These are phyloP conservation scores for Luffa aegyptiaca DNA, from an alignment of 306 rosid species.

Conservation along the genomic window DNA sequence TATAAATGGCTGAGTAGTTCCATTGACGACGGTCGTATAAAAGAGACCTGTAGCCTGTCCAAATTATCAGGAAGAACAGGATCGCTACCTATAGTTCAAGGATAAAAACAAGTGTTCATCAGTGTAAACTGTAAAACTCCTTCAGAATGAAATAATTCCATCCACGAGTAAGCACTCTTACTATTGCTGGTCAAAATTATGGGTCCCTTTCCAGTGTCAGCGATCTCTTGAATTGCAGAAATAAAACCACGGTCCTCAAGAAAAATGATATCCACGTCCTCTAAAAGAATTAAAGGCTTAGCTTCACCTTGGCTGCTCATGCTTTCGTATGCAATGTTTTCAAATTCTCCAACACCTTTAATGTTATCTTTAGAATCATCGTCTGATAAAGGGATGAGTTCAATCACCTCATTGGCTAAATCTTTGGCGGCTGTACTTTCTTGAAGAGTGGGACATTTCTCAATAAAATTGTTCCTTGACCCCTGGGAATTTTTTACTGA, in stretches of 20 bases:
- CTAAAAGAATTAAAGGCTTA: constrained; percentile 62
- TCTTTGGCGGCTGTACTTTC: constrained; percentile 20
- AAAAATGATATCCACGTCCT: constrained; percentile 78
- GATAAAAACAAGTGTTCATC: constrained; percentile 16
- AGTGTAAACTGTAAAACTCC: constrained; percentile 12
- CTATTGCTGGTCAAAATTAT: constrained; percentile 88
- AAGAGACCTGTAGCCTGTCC: constrained; percentile 36
- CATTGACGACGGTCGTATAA: constrained; percentile 45
- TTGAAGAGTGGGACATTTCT: constrained; percentile 16
- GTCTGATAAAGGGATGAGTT: constrained; percentile 34
- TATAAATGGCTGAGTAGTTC: constrained; percentile 56
- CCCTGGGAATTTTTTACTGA: constrained; percentile 24
- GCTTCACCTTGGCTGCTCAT: constrained; percentile 16
- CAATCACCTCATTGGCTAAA: constrained; percentile 27
- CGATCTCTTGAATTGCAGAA: constrained; percentile 66
- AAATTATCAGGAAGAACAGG: constrained; percentile 52
- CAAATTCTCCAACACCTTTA: constrained; percentile 15
- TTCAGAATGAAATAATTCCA: constrained; percentile 8
- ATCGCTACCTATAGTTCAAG: constrained; percentile 38
- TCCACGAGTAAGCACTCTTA: constrained; percentile 35
- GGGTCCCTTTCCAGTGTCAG: constrained; percentile 71
- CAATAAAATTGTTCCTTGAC: constrained; percentile 12
- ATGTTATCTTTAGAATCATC: constrained; percentile 27
- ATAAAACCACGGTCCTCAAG: constrained; percentile 78
- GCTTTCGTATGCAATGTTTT: constrained; percentile 16